Conservation (phyloP, 768 basidiomycete genomes). For the Fomitopsis serialis region DNA sequence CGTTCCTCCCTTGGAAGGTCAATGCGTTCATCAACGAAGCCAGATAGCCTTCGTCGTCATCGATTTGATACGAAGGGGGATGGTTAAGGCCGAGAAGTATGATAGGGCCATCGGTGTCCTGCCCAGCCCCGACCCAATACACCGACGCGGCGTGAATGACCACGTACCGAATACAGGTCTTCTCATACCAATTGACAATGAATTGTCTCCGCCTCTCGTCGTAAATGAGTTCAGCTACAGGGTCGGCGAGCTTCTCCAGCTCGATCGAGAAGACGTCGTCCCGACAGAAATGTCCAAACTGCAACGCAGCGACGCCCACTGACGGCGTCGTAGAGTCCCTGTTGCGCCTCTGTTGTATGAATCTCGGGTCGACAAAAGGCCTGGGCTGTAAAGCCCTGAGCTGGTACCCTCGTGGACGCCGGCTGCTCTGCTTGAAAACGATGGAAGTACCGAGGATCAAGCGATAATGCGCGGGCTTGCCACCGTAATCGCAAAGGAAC, state of each 20-base stretch:
- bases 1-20: not conserved
- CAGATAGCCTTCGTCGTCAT: not conserved
- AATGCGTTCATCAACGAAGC: not conserved
- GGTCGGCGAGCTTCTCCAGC: conserved; percentile 36
- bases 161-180: conserved; percentile 25
- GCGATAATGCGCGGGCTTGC: conserved; percentile 6
- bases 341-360: conserved; percentile 27
- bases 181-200: conserved; percentile 25
- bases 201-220: conserved; percentile 42
- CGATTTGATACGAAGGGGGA: conserved; percentile 36
- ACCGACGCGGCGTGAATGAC: conserved; percentile 43
- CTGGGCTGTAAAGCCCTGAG: conserved; percentile 12
- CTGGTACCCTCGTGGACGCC: not conserved
- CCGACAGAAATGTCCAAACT: conserved; percentile 62
- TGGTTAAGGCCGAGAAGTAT: conserved; percentile 39
- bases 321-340: conserved; percentile 21
- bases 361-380: conserved; percentile 38
- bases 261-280: conserved; percentile 55
- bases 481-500: conserved; percentile 41
- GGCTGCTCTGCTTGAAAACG: conserved; percentile 16
- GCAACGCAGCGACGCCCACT: conserved; percentile 35
- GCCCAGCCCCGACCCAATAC: conserved; percentile 29
- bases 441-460: conserved; percentile 30
- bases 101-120: conserved; percentile 18
- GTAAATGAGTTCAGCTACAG: conserved; percentile 27